Conservation (phyloP, 495 filamentous ascomycete species). For the Penicillium robsamsonii region DNA sequence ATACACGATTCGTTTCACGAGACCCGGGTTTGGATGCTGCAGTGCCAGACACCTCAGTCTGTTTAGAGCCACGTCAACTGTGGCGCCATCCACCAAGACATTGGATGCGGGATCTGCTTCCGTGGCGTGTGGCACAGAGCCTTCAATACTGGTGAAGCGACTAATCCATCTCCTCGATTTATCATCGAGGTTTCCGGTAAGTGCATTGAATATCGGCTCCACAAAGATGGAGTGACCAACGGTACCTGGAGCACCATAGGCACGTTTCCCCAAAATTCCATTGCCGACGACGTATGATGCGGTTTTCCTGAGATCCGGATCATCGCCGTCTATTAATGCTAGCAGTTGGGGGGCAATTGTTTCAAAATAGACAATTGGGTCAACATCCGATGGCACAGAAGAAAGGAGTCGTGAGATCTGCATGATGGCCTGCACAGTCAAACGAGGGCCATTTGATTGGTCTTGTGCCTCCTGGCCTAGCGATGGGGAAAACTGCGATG, state of each 20-base stretch:
- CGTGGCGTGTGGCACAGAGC: not conserved
- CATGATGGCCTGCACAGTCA: constrained; percentile 71
- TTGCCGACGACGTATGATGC: constrained; percentile 72
- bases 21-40: constrained; percentile 69
- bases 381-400: constrained; percentile 57
- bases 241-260: constrained; percentile 64
- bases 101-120: constrained; percentile 4
- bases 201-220: constrained; percentile 58
- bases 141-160: constrained; percentile 10
- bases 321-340: constrained; percentile 61
- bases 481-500: constrained; percentile 53
- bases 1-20: constrained; percentile 66
- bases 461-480: constrained; percentile 40
- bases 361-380: constrained; percentile 58
- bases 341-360: constrained; percentile 66
- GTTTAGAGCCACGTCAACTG: constrained; percentile 45
- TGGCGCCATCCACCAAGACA: constrained; percentile 24
- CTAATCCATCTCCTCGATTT: constrained; percentile 28
- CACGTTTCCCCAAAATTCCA: constrained; percentile 65
- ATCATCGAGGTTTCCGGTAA: constrained; percentile 53
- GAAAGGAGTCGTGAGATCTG: constrained; percentile 63
- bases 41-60: constrained; percentile 57
- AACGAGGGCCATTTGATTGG: constrained; percentile 53
- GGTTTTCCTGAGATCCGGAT: constrained; percentile 61
- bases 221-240: constrained; percentile 69